Evolutionary conservation across 768 basidiomycete genomes (phyloP).

Genomic region (Lentinula boryana): DNA sequence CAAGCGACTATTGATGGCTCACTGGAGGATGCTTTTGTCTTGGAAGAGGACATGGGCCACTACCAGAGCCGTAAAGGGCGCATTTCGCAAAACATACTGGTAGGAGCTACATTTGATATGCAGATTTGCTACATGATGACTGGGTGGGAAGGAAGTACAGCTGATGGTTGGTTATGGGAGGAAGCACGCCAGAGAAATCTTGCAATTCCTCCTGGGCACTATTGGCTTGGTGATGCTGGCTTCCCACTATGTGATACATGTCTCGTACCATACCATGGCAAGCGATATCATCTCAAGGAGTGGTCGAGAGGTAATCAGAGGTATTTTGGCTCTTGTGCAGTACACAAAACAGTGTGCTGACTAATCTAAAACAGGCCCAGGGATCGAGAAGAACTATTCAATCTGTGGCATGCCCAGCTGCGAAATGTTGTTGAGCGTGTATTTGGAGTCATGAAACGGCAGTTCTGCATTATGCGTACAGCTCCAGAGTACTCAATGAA

Average conservation of each 20-base stretch:
- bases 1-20: slow-evolving; percentile 20
- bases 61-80: slow-evolving; percentile 18
- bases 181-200: slow-evolving; percentile 12
- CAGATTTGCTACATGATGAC: slow-evolving; percentile 17
- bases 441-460: slow-evolving; percentile 19
- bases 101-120: slow-evolving; percentile 17
- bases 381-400: slow-evolving; percentile 19
- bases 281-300: slow-evolving; percentile 22
- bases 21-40: slow-evolving; percentile 13
- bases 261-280: slow-evolving; percentile 19
- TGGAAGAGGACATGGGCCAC: slow-evolving; percentile 8
- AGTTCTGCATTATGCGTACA: slow-evolving; percentile 13
- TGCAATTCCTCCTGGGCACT: slow-evolving; percentile 12
- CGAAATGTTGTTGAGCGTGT: slow-evolving; percentile 21
- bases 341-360: too few species aligned
- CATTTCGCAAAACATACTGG: slow-evolving; percentile 21
- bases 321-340: neutral
- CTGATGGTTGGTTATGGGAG: slow-evolving; percentile 14
- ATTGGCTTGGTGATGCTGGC: slow-evolving; percentile 18
- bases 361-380: slow-evolving; percentile 10
- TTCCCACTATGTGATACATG: slow-evolving; percentile 16
- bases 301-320: slow-evolving; percentile 11
- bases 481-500: slow-evolving; percentile 14
- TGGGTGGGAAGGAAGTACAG: slow-evolving; percentile 21
- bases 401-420: slow-evolving; percentile 17